Evolutionary conservation across 306 rosid species (phyloP).

Genomic region (Sophora flavescens): DNA sequence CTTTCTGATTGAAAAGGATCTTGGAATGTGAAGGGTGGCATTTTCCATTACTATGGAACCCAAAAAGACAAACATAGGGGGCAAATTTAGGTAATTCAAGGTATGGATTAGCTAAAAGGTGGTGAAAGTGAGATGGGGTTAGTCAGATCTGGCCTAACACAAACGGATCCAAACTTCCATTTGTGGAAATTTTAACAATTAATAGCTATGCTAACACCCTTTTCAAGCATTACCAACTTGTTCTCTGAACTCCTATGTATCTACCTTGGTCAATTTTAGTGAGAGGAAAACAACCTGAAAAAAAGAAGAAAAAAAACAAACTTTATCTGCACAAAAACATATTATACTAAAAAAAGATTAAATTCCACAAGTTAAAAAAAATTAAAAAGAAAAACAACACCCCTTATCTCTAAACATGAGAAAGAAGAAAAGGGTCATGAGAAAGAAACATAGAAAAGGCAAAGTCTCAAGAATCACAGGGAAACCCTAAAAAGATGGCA

Average conservation of each 20-base stretch:
- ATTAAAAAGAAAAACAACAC: constrained; percentile 49
- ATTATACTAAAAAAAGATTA: constrained; percentile 35
- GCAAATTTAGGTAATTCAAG: constrained; percentile 57
- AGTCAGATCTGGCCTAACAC: constrained; percentile 94
- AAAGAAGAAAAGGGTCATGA: constrained; percentile 73
- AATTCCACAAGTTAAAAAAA: constrained; percentile 46
- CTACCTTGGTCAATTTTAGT: constrained; percentile 60
- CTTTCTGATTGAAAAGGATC: constrained; percentile 60
- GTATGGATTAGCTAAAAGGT: constrained; percentile 59
- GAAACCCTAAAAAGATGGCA: constrained; percentile 65
- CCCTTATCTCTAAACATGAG: constrained; percentile 74
- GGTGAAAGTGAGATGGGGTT: constrained; percentile 56
- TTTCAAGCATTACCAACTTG: constrained; percentile 58
- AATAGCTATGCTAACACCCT: constrained; percentile 46
- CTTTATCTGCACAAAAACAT: constrained; percentile 49
- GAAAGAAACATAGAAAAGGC: constrained; percentile 70
- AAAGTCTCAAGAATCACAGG: constrained; percentile 83
- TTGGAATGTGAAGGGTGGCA: constrained; percentile 63
- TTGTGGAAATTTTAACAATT: constrained; percentile 50
- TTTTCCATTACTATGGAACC: constrained; percentile 68
- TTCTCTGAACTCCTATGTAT: constrained; percentile 54
- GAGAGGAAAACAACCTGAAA: constrained; percentile 61
- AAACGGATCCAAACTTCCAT: constrained; percentile 65
- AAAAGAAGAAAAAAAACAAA: constrained; percentile 31
- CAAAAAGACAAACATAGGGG: constrained; percentile 46